Base-by-base conservation (phyloP, 345 rosid species). In the Citrus inodora region DNA sequence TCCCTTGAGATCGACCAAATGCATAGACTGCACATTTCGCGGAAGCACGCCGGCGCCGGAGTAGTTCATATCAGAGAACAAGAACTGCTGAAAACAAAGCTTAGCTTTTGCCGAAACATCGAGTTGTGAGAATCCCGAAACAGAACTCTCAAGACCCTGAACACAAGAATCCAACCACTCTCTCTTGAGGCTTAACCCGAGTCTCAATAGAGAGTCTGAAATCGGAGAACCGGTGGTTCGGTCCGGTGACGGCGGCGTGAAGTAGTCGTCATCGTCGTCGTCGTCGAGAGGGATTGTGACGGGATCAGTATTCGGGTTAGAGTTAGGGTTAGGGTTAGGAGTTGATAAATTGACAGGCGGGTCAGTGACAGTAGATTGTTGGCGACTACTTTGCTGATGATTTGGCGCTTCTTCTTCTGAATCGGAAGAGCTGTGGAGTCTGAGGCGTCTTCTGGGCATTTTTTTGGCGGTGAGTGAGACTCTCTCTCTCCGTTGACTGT, bases 21-120 rank as follows among this genome's bases (percentile, higher is more conserved):
- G 91, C 94, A 94, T 82, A 14, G 95, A 84, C 48, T 75, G 85
- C 48, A 94, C 89, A 82, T 89, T 86, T 24, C 80, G 84, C 1
- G 97, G 98, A 83, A 94, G 98, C 84, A 89, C 79, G 27, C 94
- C 99, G 3, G 90, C 89, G 42, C 98, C 98, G 9, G 85, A 88
- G 63, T 78, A 56, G 81, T 90, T 96, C 94, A 96, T 90, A 70
- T 96, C 98, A 13, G 97, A 92, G 74, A 90, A 82, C 87, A 96
- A 73, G 76, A 91, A 90, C 73, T 87, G 93, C 81, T 83, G 86
- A 58, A 92, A 91, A 78, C 97, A 96, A 67, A 89, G 91, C 89
- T 90, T 91, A n/a, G 98, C 93, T 78, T 87, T 89, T 10, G 82
- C 86, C 5, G 82, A 77, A 9, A 80, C 87, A 42, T 88, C 92